phyloP scores from a whole-genome alignment of 1,284 basidiomycete species.

The Fistulinella cinereoalba region DNA sequence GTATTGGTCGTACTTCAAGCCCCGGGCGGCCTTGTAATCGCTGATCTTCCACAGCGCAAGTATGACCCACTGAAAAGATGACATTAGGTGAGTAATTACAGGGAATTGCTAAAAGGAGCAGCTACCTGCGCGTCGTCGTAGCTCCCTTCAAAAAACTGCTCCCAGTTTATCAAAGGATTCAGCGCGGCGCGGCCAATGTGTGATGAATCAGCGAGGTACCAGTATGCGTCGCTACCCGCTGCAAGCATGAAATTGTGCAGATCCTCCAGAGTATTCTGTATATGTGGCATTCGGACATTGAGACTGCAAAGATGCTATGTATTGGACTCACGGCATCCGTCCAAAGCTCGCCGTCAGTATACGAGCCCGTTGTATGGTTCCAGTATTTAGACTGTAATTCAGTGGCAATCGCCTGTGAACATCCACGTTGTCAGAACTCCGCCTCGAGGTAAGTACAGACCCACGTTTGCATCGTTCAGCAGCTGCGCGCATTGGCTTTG shows the following conservation, averaged over 20 bases:
- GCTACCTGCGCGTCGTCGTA: conserved; percentile 51
- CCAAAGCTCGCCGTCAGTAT: conserved; percentile 48
- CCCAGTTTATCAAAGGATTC: conserved; percentile 42
- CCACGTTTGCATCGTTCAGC: conserved; percentile 15
- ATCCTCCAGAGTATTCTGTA: conserved; percentile 53
- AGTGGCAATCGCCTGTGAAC: conserved; percentile 41
- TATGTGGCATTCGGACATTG: background rate
- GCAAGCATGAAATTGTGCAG: conserved; percentile 53
- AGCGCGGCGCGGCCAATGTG: conserved; percentile 43
- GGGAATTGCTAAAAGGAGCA: background rate
- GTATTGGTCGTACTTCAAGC: conserved; percentile 36
- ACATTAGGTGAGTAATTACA: background rate
- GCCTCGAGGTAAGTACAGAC: background rate
- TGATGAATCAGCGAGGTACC: conserved; percentile 41
- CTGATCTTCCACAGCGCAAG: conserved; percentile 52
- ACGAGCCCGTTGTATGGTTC: conserved; percentile 36
- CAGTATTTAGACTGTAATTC: conserved; percentile 45
- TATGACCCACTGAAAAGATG: conserved; percentile 46
- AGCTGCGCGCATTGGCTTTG: conserved; percentile 13
- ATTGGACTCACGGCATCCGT: conserved; percentile 45
- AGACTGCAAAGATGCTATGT: background rate
- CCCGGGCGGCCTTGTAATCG: conserved; percentile 45
- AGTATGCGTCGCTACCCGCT: conserved; percentile 38
- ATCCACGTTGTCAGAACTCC: background rate
- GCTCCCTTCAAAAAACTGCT: conserved; percentile 40